Conservation (phyloP, 2,329 filamentous ascomycete genomes). For the Ciborinia camelliae region DNA sequence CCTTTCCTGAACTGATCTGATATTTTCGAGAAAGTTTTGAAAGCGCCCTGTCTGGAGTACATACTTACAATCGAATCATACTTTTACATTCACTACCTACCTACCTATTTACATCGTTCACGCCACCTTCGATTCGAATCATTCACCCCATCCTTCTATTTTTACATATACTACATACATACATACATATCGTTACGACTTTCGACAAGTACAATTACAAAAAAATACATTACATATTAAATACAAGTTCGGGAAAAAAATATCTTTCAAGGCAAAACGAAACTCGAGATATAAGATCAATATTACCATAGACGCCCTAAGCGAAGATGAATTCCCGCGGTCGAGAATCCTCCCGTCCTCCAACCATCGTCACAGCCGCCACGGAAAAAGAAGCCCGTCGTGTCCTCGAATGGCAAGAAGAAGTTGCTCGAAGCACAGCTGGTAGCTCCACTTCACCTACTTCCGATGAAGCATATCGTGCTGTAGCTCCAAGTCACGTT, state of each 20-base stretch:
- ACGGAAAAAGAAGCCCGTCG: slow-evolving; percentile 35
- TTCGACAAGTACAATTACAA: background rate
- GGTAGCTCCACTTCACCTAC: slow-evolving; percentile 7
- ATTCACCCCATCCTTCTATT: background rate
- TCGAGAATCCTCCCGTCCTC: slow-evolving; percentile 8
- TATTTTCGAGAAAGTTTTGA: background rate
- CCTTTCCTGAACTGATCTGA: too few relatives aligned
- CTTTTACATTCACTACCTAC: too few relatives aligned
- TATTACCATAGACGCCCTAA: background rate
- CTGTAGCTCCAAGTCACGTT: slow-evolving; percentile 15
- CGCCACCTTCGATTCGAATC: slow-evolving; percentile 1
- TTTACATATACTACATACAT: background rate
- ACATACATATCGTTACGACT: background rate
- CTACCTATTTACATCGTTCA: background rate
- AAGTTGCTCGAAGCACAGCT: slow-evolving; percentile 37
- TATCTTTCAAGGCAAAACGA: background rate
- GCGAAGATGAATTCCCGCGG: slow-evolving; percentile 2
- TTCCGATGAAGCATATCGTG: slow-evolving; percentile 7
- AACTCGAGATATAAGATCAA: background rate
- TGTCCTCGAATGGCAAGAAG: slow-evolving; percentile 46
- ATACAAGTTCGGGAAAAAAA: background rate
- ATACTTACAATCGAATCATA: too few relatives aligned
- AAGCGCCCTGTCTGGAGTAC: too few relatives aligned
- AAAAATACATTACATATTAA: background rate
- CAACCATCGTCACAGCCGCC: slow-evolving; percentile 30